Conservation (phyloP, 139 green algal species). For the Tetraselmis striata region DNA sequence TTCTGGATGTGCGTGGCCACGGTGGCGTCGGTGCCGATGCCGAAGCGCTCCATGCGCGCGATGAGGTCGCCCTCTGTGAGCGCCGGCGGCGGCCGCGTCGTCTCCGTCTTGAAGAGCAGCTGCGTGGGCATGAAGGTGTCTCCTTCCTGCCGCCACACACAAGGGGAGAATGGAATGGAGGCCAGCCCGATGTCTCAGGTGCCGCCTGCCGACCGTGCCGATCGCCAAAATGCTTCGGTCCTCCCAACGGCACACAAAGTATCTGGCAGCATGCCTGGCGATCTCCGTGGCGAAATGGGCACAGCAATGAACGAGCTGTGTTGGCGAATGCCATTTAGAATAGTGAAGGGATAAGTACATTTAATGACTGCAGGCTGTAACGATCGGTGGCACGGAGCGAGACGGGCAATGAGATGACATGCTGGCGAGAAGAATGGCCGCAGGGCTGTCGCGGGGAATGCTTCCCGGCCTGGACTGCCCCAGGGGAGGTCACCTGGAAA, state of each 20-base stretch:
- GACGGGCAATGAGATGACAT: too few species aligned
- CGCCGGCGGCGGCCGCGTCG: constrained; percentile 71
- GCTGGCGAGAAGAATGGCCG: background rate
- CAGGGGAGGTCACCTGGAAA: too few species aligned
- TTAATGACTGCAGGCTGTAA: too few species aligned
- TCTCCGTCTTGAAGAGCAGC: constrained; percentile 56
- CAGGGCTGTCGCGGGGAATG: background rate
- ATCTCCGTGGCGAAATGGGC: too few species aligned
- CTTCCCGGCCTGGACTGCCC: too few species aligned
- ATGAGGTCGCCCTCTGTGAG: constrained; percentile 90
- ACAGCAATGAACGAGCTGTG: too few species aligned
- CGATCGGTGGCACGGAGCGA: too few species aligned
- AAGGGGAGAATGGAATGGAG: constrained; percentile 7
- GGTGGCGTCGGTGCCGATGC: constrained; percentile 97
- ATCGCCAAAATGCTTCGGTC: too few species aligned
- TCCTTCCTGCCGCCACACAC: constrained; percentile 27
- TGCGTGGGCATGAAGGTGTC: constrained; percentile 71
- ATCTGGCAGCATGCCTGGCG: too few species aligned
- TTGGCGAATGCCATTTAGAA: too few species aligned
- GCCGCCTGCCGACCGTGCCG: constrained; percentile 3
- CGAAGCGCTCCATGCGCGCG: constrained; percentile 82
- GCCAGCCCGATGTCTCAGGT: constrained; percentile 14
- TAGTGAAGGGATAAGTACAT: too few species aligned
- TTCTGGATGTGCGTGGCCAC: constrained; percentile 78
- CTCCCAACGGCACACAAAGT: too few species aligned